Conservation (phyloP, 1,284 basidiomycete genomes). For the Anthracocystis panici-leucophaei region DNA sequence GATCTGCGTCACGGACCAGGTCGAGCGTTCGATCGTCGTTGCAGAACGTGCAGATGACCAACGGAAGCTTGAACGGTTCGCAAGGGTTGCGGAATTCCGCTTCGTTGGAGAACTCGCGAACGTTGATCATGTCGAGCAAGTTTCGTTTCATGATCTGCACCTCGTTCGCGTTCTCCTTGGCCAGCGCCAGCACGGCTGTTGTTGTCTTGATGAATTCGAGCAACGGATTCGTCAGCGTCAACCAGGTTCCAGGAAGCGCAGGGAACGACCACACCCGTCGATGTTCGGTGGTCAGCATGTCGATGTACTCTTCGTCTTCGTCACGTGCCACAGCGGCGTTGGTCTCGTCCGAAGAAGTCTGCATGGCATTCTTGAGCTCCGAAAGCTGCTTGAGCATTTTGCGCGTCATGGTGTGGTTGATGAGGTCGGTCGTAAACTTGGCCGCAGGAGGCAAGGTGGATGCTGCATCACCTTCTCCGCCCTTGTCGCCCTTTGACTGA, state of each 20-base stretch:
- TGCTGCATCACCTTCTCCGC: slow-evolving; percentile 71
- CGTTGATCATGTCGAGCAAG: slow-evolving; percentile 86
- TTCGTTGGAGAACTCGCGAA: slow-evolving; percentile 79
- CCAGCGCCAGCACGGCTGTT: slow-evolving; percentile 80
- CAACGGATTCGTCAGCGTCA: slow-evolving; percentile 78
- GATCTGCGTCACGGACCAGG: slow-evolving; percentile 90
- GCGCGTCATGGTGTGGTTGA: slow-evolving; percentile 84
- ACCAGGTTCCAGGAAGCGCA: slow-evolving; percentile 84
- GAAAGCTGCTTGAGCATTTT: slow-evolving; percentile 81
- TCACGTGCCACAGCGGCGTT: slow-evolving; percentile 75
- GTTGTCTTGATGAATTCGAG: slow-evolving; percentile 91
- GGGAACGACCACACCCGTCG: slow-evolving; percentile 79
- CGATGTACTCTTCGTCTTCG: slow-evolving; percentile 72
- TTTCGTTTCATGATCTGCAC: slow-evolving; percentile 89
- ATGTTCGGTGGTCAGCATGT: slow-evolving; percentile 47
- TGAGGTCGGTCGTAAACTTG: slow-evolving; percentile 39
- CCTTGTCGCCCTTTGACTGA: background rate
- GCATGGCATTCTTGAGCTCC: slow-evolving; percentile 71
- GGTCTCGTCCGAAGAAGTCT: slow-evolving; percentile 39
- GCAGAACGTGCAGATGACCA: slow-evolving; percentile 91
- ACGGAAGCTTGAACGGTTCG: slow-evolving; percentile 85
- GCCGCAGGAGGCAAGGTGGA: slow-evolving; percentile 75
- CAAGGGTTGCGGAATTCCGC: slow-evolving; percentile 83
- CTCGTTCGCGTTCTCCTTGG: slow-evolving; percentile 83
- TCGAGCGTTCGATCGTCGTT: slow-evolving; percentile 91